These are phyloP conservation scores for Elsinoe australis DNA, from an alignment of 2,329 filamentous ascomycete species.

Conservation along the genomic window DNA sequence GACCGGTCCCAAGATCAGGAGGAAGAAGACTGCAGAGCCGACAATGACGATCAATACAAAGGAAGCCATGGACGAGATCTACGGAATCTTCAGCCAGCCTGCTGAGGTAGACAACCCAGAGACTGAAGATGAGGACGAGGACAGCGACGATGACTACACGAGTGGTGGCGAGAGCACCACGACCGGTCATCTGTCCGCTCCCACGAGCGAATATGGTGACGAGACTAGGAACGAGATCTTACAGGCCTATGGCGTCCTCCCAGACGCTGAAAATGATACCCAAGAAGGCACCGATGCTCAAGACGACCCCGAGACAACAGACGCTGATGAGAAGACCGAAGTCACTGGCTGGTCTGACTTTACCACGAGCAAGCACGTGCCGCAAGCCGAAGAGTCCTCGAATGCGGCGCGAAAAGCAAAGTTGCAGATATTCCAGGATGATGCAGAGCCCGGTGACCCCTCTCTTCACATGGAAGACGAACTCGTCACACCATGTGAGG, in stretches of 20 bases:
- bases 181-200: conserved; percentile 61
- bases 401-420: conserved; percentile 27
- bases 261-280: conserved; percentile 32
- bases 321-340: conserved; percentile 35
- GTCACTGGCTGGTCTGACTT: conserved; percentile 87
- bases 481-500: conserved; percentile 41
- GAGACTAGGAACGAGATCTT: conserved; percentile 50
- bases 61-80: conserved; percentile 94
- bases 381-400: conserved; percentile 37
- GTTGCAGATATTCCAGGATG: conserved; percentile 34
- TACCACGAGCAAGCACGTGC: conserved; percentile 63
- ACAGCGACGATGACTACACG: conserved; percentile 68
- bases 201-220: conserved; percentile 58
- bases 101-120: conserved; percentile 51
- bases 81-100: conserved; percentile 92
- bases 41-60: conserved; percentile 97
- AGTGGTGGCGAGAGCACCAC: conserved; percentile 70
- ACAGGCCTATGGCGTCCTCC: conserved; percentile 25
- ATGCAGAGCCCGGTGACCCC: conserved; percentile 26
- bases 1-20: conserved; percentile 73
- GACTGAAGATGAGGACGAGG: conserved; percentile 57
- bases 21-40: conserved; percentile 66
- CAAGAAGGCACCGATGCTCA: conserved; percentile 37
- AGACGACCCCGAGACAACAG: conserved; percentile 26
- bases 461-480: conserved; percentile 32